phyloP scores from a whole-genome alignment of 108 stramenopile species.

The Schizochytrium sp. region DNA sequence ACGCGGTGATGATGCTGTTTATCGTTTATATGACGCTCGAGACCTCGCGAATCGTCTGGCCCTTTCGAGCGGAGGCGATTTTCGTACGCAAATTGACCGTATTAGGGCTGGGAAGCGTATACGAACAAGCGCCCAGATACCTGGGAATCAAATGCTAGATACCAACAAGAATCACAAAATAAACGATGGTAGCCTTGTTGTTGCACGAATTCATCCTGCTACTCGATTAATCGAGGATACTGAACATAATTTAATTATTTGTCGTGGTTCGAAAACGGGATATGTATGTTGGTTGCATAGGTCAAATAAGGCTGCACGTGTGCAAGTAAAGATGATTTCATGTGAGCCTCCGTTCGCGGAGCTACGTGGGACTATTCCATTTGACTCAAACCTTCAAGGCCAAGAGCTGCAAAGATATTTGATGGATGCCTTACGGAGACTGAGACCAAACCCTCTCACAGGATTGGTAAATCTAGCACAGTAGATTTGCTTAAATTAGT shows the following conservation, averaged over 20 bases:
- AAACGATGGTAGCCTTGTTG: not conserved
- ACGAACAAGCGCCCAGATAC: not conserved
- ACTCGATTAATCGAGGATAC: not conserved
- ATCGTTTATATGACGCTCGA: not conserved
- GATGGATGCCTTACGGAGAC: not conserved
- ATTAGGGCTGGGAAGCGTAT: not conserved
- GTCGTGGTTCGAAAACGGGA: not conserved
- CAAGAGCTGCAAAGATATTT: not conserved
- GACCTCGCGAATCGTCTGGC: not conserved
- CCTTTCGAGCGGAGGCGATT: not conserved
- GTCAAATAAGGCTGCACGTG: not conserved
- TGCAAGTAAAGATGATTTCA: not conserved
- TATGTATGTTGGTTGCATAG: constrained; percentile 12
- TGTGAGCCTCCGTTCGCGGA: not conserved
- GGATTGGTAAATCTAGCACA: not conserved
- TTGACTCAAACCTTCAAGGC: not conserved
- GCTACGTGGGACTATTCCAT: not conserved
- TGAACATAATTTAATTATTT: not conserved
- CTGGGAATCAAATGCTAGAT: not conserved
- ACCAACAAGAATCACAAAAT: not conserved
- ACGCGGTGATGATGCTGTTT: not conserved
- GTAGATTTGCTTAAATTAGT: not conserved
- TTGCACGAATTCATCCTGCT: not conserved
- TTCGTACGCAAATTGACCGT: not conserved
- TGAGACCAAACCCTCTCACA: not conserved